Percentiles rank a stretch among this genome's conserved stretches.
Evolutionary conservation across 2,329 filamentous ascomycete genomes (phyloP).

Genomic region (Sphaceloma murrayae): DNA sequence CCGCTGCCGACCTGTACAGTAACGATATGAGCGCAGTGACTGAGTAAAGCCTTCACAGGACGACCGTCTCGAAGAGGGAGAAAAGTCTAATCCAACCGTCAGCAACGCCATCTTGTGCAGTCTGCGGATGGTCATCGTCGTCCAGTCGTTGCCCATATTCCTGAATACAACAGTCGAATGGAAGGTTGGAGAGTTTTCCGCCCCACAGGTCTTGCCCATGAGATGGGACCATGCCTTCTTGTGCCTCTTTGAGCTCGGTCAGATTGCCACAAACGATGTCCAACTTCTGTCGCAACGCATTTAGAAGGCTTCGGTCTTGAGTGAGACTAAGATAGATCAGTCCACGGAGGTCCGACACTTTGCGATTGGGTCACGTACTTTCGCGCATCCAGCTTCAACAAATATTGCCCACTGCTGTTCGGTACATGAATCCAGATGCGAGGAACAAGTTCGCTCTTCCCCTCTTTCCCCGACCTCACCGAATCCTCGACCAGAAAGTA

Average conservation of each 20-base stretch:
- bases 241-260: slow-evolving; percentile 53
- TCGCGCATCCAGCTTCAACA: slow-evolving; percentile 47
- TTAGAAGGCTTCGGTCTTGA: slow-evolving; percentile 41
- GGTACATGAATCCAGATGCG: slow-evolving; percentile 63
- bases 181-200: slow-evolving; percentile 28
- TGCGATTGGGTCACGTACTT: slow-evolving; percentile 37
- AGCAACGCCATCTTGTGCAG: slow-evolving; percentile 23
- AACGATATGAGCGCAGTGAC: neutral
- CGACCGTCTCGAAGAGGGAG: slow-evolving; percentile 25
- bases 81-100: slow-evolving; percentile 28
- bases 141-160: slow-evolving; percentile 34
- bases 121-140: slow-evolving; percentile 25
- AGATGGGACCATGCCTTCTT: slow-evolving; percentile 22
- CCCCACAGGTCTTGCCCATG: slow-evolving; percentile 18
- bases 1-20: too few species aligned
- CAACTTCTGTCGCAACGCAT: slow-evolving; percentile 55
- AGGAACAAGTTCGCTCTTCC: slow-evolving; percentile 48
- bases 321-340: slow-evolving; percentile 42
- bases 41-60: slow-evolving; percentile 17
- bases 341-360: neutral
- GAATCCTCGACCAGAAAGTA: slow-evolving; percentile 68
- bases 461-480: slow-evolving; percentile 28
- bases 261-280: slow-evolving; percentile 80
- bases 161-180: slow-evolving; percentile 39
- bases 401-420: slow-evolving; percentile 45